Percentiles rank a stretch among this genome's conserved stretches.
Evolutionary conservation across 139 green algal species (phyloP).

Genomic region (Picochlorum costavermella): DNA sequence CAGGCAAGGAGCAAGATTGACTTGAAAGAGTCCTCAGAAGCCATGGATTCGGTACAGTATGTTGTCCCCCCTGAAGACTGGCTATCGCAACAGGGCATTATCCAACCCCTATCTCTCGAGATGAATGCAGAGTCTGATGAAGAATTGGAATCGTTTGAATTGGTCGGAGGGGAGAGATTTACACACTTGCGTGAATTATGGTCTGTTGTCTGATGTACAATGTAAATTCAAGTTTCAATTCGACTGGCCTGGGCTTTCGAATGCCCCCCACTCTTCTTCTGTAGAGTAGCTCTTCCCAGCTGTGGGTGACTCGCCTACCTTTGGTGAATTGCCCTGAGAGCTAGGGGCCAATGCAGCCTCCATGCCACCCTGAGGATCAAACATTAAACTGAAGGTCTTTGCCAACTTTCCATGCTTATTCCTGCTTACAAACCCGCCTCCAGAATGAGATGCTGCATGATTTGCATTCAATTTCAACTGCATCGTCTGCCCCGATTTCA

Average conservation of each 20-base stretch:
- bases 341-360: constrained; percentile 5
- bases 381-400: constrained; percentile 17
- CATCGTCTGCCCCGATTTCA: constrained; percentile 12
- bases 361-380: constrained; percentile 6
- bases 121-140: constrained; percentile 45
- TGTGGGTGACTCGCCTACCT: background rate
- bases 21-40: constrained; percentile 6
- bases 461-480: constrained; percentile 8
- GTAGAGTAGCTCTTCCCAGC: background rate
- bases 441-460: background rate
- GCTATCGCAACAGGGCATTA: constrained; percentile 33
- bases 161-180: background rate
- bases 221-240: background rate
- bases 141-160: constrained; percentile 32
- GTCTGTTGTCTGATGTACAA: background rate
- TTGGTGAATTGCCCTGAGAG: background rate
- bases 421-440: constrained; percentile 3
- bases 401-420: constrained; percentile 7
- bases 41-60: constrained; percentile 23
- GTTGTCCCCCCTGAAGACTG: constrained; percentile 19
- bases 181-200: constrained; percentile 21
- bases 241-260: background rate
- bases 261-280: constrained; percentile 3
- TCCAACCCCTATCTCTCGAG: constrained; percentile 36
- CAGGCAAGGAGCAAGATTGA: constrained; percentile 15